phyloP scores from a whole-genome alignment of 805 yeast genomes.

The Kodamaea hsintzibuensis region DNA sequence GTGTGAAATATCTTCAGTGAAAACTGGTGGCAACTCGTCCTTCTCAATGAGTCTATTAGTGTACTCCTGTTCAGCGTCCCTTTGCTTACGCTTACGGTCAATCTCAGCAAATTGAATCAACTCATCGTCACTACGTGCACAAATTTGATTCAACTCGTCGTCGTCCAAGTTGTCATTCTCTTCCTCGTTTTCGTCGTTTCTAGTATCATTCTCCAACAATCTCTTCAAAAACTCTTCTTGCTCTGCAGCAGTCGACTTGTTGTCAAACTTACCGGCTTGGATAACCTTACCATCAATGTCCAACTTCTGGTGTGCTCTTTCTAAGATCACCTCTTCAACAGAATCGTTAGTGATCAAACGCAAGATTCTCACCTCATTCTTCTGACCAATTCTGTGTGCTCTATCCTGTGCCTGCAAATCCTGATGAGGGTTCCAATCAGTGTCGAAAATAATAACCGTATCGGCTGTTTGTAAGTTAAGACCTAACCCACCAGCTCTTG shows the following conservation, averaged over 20 bases:
- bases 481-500: conserved; percentile 90
- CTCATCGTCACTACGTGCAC: conserved; percentile 70
- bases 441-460: conserved; percentile 81
- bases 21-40: conserved; percentile 26
- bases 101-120: conserved; percentile 53
- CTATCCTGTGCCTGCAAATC: conserved; percentile 90
- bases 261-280: conserved; percentile 89
- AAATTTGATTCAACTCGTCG: conserved; percentile 68
- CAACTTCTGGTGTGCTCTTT: conserved; percentile 78
- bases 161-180: conserved; percentile 60
- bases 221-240: conserved; percentile 78
- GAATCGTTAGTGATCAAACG: conserved; percentile 80
- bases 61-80: conserved; percentile 22
- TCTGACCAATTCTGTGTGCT: conserved; percentile 89
- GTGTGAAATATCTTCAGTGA: conserved; percentile 29
- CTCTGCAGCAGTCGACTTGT: conserved; percentile 83
- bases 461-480: conserved; percentile 85
- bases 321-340: conserved; percentile 79
- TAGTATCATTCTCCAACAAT: conserved; percentile 68
- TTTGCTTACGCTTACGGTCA: conserved; percentile 55
- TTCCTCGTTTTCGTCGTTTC: conserved; percentile 57
- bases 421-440: conserved; percentile 92
- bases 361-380: conserved; percentile 80
- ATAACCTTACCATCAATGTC: conserved; percentile 89
- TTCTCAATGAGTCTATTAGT: conserved; percentile 22